Evolutionary conservation across 108 stramenopile species (phyloP).

Genomic region (Cyclostephanos tholiformis): DNA sequence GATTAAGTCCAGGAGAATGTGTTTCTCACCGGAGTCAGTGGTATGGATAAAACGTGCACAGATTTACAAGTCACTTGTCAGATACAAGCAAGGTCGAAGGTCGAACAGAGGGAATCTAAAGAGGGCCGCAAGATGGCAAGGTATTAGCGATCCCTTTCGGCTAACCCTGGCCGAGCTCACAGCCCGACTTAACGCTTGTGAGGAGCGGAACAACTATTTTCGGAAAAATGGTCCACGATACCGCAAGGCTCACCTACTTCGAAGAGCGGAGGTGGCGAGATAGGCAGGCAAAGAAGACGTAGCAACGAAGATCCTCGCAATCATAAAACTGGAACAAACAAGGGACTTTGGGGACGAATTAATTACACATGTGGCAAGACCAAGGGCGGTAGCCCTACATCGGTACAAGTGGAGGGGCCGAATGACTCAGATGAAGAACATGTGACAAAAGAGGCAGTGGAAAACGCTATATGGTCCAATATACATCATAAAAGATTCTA

Average conservation of each 20-base stretch:
- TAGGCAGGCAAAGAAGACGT: background rate
- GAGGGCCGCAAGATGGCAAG: too few relatives aligned
- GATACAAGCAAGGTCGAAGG: too few relatives aligned
- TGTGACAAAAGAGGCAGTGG: background rate
- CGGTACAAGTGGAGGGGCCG: background rate
- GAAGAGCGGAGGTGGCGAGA: background rate
- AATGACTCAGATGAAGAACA: background rate
- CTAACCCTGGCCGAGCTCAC: too few relatives aligned
- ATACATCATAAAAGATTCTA: slow-evolving; percentile 8
- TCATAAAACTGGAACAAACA: slow-evolving; percentile 8
- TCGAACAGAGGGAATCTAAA: too few relatives aligned
- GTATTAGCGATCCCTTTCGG: too few relatives aligned
- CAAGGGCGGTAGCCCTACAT: too few relatives aligned
- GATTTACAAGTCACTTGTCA: too few relatives aligned
- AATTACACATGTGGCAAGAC: background rate
- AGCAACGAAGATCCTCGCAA: slow-evolving; percentile 7
- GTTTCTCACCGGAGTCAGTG: too few relatives aligned
- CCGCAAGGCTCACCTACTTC: background rate
- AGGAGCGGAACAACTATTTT: slow-evolving; percentile 9
- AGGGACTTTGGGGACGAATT: slow-evolving; percentile 1
- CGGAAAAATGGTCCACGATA: slow-evolving; percentile 1
- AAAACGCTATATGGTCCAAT: background rate
- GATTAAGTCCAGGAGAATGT: too few relatives aligned
- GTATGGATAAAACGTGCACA: too few relatives aligned
- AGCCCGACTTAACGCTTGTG: too few relatives aligned